Evolutionary conservation across 2,329 filamentous ascomycete species (phyloP).

Genomic region (Fusarium sp.): DNA sequence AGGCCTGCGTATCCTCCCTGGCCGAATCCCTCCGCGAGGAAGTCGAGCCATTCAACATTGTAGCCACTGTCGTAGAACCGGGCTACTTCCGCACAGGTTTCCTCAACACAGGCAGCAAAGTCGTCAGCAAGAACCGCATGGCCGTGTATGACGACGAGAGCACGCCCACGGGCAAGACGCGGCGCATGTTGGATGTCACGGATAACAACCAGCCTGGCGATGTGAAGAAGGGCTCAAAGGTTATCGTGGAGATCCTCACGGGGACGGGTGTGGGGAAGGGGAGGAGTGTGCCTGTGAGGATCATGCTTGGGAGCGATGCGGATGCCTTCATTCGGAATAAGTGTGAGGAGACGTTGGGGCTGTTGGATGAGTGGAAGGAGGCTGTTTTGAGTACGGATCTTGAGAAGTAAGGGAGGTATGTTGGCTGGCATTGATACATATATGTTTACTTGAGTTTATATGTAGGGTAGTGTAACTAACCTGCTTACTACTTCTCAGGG

Average conservation of each 20-base stretch:
- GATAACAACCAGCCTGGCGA: conserved; percentile 68
- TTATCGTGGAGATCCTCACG: conserved; percentile 69
- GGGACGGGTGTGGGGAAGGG: conserved; percentile 61
- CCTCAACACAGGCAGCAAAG: conserved; percentile 54
- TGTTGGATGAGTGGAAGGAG: conserved; percentile 64
- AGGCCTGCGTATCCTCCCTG: conserved; percentile 61
- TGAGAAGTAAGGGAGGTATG: background rate
- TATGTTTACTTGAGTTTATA: too few species aligned
- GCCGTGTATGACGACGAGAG: conserved; percentile 51
- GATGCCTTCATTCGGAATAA: conserved; percentile 58
- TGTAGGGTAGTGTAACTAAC: too few species aligned
- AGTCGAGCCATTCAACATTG: conserved; percentile 60
- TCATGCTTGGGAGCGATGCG: conserved; percentile 68
- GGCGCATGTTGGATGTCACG: conserved; percentile 51
- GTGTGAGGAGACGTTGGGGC: conserved; percentile 57
- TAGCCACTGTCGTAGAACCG: conserved; percentile 60
- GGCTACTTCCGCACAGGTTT: conserved; percentile 67
- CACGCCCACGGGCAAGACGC: conserved; percentile 48
- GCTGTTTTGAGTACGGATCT: conserved; percentile 47
- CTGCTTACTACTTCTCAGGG: too few species aligned
- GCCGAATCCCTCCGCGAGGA: conserved; percentile 60
- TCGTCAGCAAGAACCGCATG: conserved; percentile 48
- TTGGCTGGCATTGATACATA: too few species aligned
- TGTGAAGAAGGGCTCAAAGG: conserved; percentile 63
- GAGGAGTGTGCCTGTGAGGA: conserved; percentile 63